Evolutionary conservation across 257 asterid genomes (phyloP), one percentile per base, ranked within the genome.

Genomic region (Solanum paucissectum): DNA sequence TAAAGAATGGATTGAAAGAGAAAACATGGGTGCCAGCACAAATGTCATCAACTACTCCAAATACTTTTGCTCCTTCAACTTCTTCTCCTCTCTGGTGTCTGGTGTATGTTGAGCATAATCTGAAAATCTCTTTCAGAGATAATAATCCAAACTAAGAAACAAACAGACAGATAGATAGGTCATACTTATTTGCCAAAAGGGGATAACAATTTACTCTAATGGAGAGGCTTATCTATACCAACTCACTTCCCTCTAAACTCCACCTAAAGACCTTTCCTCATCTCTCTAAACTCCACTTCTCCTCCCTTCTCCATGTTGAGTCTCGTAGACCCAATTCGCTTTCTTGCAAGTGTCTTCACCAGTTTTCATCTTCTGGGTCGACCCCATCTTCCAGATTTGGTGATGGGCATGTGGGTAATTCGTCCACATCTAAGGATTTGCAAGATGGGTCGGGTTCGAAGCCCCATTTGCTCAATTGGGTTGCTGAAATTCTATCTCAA

Each of bases 141-240:
- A 21, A 37, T 46, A 81, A 16, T 81, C 42, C 40, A 46, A 46
- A 44, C 4, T 14, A 27, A 44, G 40, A 44, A 55, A 44, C 40
- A 27, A 46, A 49, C 29, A 4, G 42, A 81, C 29, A 16, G 38
- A 25, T 4, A 6, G 64, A 55, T 55, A 55, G 64, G 64, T 55
- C 64, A 18, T 55, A 18, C 64, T 18, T 42, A 77, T 42, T 77
- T 20, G 79, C 37, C 55, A 25, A 29, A 36, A 36, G n/a, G 52
- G 83, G 11, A 44, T 25, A 6, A 42, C n/a, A 29, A 33, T 34
- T 82, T 86, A 25, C 33, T 68, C 55, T 37, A 3, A 95, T 95
- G 98, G 98, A 94, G 93, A 93, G 95, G 89, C 93, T 95, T 85
- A 89, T 95, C 91, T 85, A 89, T 86, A 90, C 94, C 89, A 93